Base-by-base conservation (phyloP, 371 early-diverging fungal genomes). In the Mucor velutinosus region DNA sequence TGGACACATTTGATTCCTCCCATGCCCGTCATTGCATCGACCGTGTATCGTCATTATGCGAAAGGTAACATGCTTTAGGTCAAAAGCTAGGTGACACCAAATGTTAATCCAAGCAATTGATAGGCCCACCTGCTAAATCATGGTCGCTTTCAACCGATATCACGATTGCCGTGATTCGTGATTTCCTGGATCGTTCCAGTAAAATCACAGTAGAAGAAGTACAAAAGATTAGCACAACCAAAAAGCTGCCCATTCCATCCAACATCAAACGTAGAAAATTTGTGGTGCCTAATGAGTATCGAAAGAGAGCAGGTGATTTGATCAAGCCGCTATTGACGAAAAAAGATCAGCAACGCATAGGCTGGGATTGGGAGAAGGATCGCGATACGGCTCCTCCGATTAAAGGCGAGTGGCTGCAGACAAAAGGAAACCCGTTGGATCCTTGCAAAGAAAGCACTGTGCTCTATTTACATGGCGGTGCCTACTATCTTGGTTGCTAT, bases 401-500 rank as follows among this genome's bases (percentile, higher is more conserved):
- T 2, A 63, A 67, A 25, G 81, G 83, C 8, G 83, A 80, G 66
- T 83, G 83, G 83, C 17, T 82, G 14, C 66, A 69, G 23, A 57
- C 63, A 43, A 63, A 64, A 21, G 77, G 73, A 25, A 61, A 64
- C 11, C 62, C 57, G 27, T 15, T 57, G 8, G 63, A 69, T 60
- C 60, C 63, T 12, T 33, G 41, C 23, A 77, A 65, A 39, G 74
- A 73, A 14, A 66, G 76, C 30, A 75, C 76, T 21, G 59, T 78
- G 4, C 45, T 83, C 3, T 94, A 90, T 64, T 59, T 90, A 32
- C 93, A 94, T 67, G 94, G 94, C 39, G 93, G 93, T 10, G 92
- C 86, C 7, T 92, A 89, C 73, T 81, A 82, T 53, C 37, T 86
- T 15, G 82, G 89, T 3, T 75, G 76, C 17, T 75, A 78, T 29